phyloP scores from a whole-genome alignment of 306 rosid genomes.

The Quercus glauca region DNA sequence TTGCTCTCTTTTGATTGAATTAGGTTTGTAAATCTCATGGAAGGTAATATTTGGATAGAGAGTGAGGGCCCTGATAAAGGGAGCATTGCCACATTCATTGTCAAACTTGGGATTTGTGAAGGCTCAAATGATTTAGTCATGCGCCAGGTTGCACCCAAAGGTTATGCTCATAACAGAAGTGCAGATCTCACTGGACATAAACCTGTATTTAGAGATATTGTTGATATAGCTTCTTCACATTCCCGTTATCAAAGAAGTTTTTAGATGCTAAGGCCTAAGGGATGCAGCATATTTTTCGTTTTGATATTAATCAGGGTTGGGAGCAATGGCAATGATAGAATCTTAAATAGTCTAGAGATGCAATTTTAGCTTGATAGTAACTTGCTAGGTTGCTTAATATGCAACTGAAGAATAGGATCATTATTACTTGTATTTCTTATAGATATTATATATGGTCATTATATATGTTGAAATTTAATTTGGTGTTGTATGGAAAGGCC shows the following conservation, averaged over 20 bases:
- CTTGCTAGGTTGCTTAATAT: background rate
- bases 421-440: background rate
- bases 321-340: background rate
- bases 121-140: constrained; percentile 41
- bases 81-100: constrained; percentile 55
- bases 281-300: background rate
- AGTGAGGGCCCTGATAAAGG: constrained; percentile 86
- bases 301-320: background rate
- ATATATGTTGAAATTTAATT: background rate
- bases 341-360: background rate
- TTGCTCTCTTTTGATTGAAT: constrained; percentile 14
- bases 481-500: background rate
- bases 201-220: constrained; percentile 38
- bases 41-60: constrained; percentile 89
- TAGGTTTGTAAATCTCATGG: constrained; percentile 96
- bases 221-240: constrained; percentile 38
- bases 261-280: constrained; percentile 16
- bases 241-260: constrained; percentile 66
- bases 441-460: background rate
- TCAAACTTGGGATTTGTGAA: constrained; percentile 68
- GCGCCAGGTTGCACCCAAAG: constrained; percentile 33
- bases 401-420: background rate
- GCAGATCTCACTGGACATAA: constrained; percentile 58
- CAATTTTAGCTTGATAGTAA: background rate
- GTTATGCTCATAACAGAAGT: constrained; percentile 55